These are phyloP conservation scores for Pseudozyma flocculosa DNA, from an alignment of 1,284 basidiomycete genomes.

Conservation along the genomic window DNA sequence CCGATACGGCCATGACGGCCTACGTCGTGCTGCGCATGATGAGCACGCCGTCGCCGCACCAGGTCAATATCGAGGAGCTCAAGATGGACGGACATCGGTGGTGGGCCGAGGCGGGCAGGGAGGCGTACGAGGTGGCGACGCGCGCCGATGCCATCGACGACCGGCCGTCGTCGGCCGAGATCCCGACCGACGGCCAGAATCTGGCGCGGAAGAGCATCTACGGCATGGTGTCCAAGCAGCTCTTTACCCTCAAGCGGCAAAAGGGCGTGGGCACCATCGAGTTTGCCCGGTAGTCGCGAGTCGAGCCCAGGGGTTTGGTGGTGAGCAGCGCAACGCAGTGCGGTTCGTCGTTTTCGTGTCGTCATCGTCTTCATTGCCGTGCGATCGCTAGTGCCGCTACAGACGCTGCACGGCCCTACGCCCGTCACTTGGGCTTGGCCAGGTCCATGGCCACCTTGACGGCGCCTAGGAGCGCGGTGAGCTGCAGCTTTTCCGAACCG, in stretches of 20 bases:
- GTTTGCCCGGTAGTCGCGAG: too few species aligned
- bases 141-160: conserved; percentile 15
- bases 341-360: too few species aligned
- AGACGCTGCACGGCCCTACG: too few species aligned
- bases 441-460: conserved; percentile 90
- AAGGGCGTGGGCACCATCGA: conserved; percentile 32
- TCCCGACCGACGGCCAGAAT: conserved; percentile 40
- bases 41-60: conserved; percentile 29
- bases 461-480: conserved; percentile 85
- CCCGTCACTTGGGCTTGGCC: too few species aligned
- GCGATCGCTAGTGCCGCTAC: too few species aligned
- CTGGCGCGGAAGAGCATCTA: conserved; percentile 53
- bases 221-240: conserved; percentile 50
- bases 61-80: conserved; percentile 44
- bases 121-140: conserved; percentile 20
- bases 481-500: conserved; percentile 88
- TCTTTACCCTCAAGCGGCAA: conserved; percentile 36
- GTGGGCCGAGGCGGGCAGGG: conserved; percentile 40
- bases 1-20: conserved; percentile 38
- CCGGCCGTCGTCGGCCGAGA: conserved; percentile 16
- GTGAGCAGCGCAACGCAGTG: too few species aligned
- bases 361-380: too few species aligned
- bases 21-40: conserved; percentile 48
- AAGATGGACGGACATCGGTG: conserved; percentile 37
- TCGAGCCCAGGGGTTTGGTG: too few species aligned